phyloP scores from a whole-genome alignment of 2,329 filamentous ascomycete genomes.

The Diaporthe sp. region DNA sequence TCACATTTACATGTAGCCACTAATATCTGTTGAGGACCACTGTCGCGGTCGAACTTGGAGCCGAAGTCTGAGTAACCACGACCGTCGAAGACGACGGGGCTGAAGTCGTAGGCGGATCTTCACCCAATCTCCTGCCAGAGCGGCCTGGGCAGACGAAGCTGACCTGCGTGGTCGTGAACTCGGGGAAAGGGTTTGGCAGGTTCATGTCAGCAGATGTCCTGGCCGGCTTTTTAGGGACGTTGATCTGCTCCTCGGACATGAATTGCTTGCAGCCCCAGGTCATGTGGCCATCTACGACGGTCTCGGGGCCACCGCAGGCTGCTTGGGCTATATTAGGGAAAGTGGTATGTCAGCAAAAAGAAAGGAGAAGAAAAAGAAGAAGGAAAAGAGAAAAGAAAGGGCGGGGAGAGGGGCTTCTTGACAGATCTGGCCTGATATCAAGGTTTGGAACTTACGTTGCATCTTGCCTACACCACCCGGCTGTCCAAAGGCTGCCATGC shows the following conservation, averaged over 20 bases:
- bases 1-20: neutral
- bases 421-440: neutral
- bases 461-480: neutral
- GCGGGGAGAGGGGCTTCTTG: no score
- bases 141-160: conserved; percentile 13
- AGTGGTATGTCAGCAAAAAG: neutral
- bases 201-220: neutral
- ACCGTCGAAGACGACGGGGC: neutral
- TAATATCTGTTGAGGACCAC: neutral
- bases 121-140: neutral
- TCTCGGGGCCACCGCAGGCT: conserved; percentile 5
- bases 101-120: neutral
- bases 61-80: neutral
- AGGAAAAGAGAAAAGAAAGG: no score
- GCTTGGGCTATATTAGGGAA: neutral
- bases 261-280: conserved; percentile 20
- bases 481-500: conserved; percentile 3
- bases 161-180: conserved; percentile 4
- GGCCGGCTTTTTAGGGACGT: neutral
- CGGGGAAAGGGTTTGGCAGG: conserved; percentile 6
- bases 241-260: conserved; percentile 6
- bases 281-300: neutral
- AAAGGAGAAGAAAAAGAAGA: no score
- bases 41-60: neutral
- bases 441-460: conserved; percentile 4